Evolutionary conservation across 257 asterid genomes (phyloP), one percentile per base, ranked within the genome.

Genomic region (Knoxia roxburghii): DNA sequence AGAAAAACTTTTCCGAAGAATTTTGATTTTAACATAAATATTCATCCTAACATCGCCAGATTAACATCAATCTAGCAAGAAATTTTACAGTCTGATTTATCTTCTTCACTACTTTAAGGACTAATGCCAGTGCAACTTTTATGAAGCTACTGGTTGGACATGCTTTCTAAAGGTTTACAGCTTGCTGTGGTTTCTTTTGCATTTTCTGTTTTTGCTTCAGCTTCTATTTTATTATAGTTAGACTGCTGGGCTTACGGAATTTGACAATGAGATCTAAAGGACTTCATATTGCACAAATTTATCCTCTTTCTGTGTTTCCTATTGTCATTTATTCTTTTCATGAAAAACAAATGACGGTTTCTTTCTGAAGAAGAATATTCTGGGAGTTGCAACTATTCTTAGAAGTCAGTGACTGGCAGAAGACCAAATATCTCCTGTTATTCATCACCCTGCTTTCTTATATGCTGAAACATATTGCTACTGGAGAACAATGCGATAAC

Each of bases 321-420:
- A 9, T 17, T 43, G 46, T 59, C 57, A 29, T 27, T 9, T 30
- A 11, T 41, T 62, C 50, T 18, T 23, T 43, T 45, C 26, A 32
- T 46, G 1, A 15, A n/a, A n/a, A 9, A 39, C 51, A 63, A 41
- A 8, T 17, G 21, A 45, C 24, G 17, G 20, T 27, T 2, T 1
- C 11, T 29, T 64, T 13, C 20, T 60, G 9, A 32, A 4, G 56
- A 41, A 26, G 30, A n/a, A 30, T 64, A 30, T 46, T 26, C 29
- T 9, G 11, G 18, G 29, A 18, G 27, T 30, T 64, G 69, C 56
- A 10, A 35, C n/a, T 64, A 20, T 48, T 0, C n/a, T 64, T 18
- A 46, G 90, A 29, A 89, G 90, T n/a, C 78, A 78, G 87, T 75
- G 85, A 83, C 76, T 95, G 87, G 76, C 91, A 90, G 68, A 92